A percentile compares a stretch with the other conserved stretches of the same genome.
phyloP scores from a whole-genome alignment of 2,329 filamentous ascomycete species.

The Ceratocystis colombiana region DNA sequence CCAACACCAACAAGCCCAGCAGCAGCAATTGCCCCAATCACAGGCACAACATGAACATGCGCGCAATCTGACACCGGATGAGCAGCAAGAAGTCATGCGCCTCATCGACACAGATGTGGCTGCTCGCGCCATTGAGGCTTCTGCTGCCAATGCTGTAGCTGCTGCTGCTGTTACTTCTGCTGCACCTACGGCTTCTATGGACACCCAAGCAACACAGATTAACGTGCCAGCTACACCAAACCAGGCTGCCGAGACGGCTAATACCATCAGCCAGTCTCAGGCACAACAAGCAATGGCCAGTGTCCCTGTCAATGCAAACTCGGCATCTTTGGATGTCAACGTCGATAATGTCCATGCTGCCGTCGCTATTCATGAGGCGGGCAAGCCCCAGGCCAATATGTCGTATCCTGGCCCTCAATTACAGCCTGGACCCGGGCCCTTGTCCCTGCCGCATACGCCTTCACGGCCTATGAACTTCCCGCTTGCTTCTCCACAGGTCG shows the following conservation, averaged over 20 bases:
- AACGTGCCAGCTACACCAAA: slow-evolving; percentile 32
- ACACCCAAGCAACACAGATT: slow-evolving; percentile 2
- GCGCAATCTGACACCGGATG: slow-evolving; percentile 15
- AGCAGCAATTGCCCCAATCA: slow-evolving; percentile 7
- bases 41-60: slow-evolving; percentile 16
- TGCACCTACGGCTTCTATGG: slow-evolving; percentile 28
- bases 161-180: slow-evolving; percentile 41
- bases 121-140: slow-evolving; percentile 23
- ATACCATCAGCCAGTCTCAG: slow-evolving; percentile 38
- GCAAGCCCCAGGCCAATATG: slow-evolving; percentile 42
- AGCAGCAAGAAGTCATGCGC: slow-evolving; percentile 24
- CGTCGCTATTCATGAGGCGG: slow-evolving; percentile 21
- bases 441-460: slow-evolving; percentile 38
- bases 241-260: slow-evolving; percentile 30
- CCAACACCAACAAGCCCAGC: slow-evolving; percentile 16
- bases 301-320: slow-evolving; percentile 41
- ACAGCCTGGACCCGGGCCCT: slow-evolving; percentile 32
- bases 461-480: slow-evolving; percentile 49
- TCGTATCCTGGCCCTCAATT: slow-evolving; percentile 45
- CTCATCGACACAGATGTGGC: slow-evolving; percentile 23
- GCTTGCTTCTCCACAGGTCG: slow-evolving; percentile 35
- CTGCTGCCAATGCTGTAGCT: slow-evolving; percentile 36
- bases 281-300: slow-evolving; percentile 42
- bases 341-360: slow-evolving; percentile 32
- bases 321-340: slow-evolving; percentile 47